Base-by-base conservation (phyloP, 306 rosid genomes). In the Vigna nakashimae region DNA sequence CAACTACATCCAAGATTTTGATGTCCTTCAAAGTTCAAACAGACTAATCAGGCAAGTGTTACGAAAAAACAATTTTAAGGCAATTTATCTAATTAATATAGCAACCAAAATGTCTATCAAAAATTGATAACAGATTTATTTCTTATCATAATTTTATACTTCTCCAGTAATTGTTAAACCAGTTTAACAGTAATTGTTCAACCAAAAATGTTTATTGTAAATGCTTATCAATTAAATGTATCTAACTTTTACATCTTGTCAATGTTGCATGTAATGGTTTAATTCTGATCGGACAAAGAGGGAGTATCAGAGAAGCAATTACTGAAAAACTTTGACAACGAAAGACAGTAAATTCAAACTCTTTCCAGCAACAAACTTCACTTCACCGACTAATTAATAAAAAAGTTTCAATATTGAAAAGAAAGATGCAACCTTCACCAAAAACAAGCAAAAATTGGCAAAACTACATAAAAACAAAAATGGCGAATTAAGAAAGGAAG, bases 341-440 rank as follows among this genome's bases (percentile, higher is more conserved):
- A 45, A 16, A 71, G 36, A 15, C 68, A 36, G 62, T n/a, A 57
- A 72, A 59, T 48, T 51, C 76, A n/a, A 70, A 71, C 69, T 80
- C 77, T 60, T 77, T 36, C 30, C 73, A 69, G 79, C 83, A 83
- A 66, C 6, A 15, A 51, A 70, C 32, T 52, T 76, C 74, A 72
- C 80, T 75, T 76, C 68, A 66, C 1, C 34, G 20, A 3, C 28
- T 0, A 26, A 26, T 26, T 16, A 16, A 64, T 79, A 34, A 75
- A 7, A 34, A 58, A 69, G 18, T 18, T 75, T 68, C 64, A 66
- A 36, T 22, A 63, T 20, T 28, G 5, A 59, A 65, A 9, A 52
- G 18, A 76, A 82, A 71, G 38, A 75, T 42, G 38, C 22, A 56
- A 59, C 3, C 51, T 75, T 69, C 14, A 48, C 71, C 56, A 55